A percentile compares a stretch with the other conserved stretches of the same genome.
Conservation (phyloP, 1,284 basidiomycete species). For the Melampsora allii-populina region DNA sequence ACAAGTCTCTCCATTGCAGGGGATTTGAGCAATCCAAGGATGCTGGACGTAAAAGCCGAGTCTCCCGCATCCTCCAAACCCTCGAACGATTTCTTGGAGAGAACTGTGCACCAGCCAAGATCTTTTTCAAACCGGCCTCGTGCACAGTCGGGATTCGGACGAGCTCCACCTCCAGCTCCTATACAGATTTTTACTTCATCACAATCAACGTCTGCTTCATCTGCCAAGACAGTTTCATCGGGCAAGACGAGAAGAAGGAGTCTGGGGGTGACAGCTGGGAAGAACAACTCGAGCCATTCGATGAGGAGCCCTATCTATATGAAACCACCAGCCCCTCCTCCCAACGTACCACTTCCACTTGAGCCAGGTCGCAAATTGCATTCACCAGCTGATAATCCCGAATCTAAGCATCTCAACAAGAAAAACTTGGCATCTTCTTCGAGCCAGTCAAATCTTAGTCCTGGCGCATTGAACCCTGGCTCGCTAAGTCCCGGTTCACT, state of each 20-base stretch:
- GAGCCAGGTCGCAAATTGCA: conserved; percentile 5
- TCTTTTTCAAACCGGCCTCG: conserved; percentile 41
- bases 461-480: not conserved
- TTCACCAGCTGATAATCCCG: not conserved
- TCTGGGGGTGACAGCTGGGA: not conserved
- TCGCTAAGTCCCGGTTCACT: not conserved
- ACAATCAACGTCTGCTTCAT: not conserved
- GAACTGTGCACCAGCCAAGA: not conserved
- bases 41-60: not conserved
- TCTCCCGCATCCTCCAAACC: not conserved
- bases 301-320: not conserved
- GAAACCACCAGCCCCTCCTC: conserved; percentile 6
- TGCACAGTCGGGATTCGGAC: conserved; percentile 11
- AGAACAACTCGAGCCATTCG: not conserved
- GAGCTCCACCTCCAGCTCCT: conserved; percentile 25
- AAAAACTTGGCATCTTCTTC: not conserved
- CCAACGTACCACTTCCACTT: conserved; percentile 16
- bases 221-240: not conserved
- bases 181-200: conserved; percentile 11
- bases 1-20: not conserved
- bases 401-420: too few relatives aligned
- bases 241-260: conserved; percentile 4
- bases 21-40: not conserved
- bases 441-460: not conserved
- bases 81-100: not conserved